Evolutionary conservation across 495 filamentous ascomycete species (phyloP).

Genomic region (Tuber umbilicatum): DNA sequence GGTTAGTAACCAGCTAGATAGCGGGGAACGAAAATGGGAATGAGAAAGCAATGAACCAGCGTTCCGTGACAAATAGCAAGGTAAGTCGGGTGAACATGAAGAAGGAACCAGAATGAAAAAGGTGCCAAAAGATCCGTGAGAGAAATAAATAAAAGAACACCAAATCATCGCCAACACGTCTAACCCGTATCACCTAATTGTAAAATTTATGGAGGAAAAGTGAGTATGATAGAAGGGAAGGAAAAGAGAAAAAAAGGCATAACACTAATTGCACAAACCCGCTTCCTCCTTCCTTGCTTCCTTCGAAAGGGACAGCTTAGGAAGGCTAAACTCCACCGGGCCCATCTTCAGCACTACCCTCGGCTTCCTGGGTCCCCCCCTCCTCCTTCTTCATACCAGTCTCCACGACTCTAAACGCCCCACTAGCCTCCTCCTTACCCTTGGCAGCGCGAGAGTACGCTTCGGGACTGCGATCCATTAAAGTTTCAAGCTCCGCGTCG

Average conservation of each 20-base stretch:
- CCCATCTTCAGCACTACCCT: neutral
- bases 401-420: constrained; percentile 63
- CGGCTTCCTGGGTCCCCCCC: neutral
- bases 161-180: neutral
- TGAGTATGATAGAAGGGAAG: neutral
- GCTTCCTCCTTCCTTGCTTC: neutral
- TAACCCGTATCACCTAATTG: neutral
- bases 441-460: constrained; percentile 70
- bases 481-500: constrained; percentile 65
- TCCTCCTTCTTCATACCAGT: constrained; percentile 47
- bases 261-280: neutral
- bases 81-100: neutral
- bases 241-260: neutral
- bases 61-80: neutral
- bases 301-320: neutral
- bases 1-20: neutral
- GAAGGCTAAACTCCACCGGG: neutral
- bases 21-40: neutral
- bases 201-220: neutral
- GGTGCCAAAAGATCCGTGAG: neutral
- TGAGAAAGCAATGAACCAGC: neutral
- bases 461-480: constrained; percentile 79
- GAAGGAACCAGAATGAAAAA: neutral
- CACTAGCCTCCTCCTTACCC: constrained; percentile 56
- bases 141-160: neutral